Conservation (phyloP, 1,284 basidiomycete genomes). For the Stygiomarasmius scandens region DNA sequence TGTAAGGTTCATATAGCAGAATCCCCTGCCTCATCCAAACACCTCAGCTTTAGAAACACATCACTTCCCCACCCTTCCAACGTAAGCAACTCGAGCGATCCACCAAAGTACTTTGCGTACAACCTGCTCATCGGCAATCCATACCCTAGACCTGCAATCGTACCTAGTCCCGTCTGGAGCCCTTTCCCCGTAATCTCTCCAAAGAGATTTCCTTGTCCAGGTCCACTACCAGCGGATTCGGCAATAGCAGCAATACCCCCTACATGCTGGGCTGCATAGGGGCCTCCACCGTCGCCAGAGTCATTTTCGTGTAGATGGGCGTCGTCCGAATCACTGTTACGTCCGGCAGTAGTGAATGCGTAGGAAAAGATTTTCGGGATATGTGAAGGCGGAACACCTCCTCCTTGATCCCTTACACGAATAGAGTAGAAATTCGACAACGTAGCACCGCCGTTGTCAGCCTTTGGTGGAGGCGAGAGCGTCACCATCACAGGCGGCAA, state of each 20-base stretch:
- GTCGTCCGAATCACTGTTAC: slow-evolving; percentile 34
- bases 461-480: slow-evolving; percentile 58
- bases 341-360: slow-evolving; percentile 85
- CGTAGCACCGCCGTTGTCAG: slow-evolving; percentile 20
- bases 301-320: too few relatives aligned
- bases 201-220: slow-evolving; percentile 64
- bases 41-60: slow-evolving; percentile 74
- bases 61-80: slow-evolving; percentile 85
- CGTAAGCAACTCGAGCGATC: slow-evolving; percentile 74
- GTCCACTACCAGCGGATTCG: slow-evolving; percentile 34
- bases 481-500: slow-evolving; percentile 76
- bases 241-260: slow-evolving; percentile 66
- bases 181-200: slow-evolving; percentile 77
- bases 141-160: slow-evolving; percentile 83
- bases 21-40: slow-evolving; percentile 70
- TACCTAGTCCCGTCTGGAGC: slow-evolving; percentile 71
- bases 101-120: slow-evolving; percentile 82
- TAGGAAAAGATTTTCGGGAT: slow-evolving; percentile 86
- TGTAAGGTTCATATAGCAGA: slow-evolving; percentile 35
- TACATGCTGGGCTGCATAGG: slow-evolving; percentile 73
- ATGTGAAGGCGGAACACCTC: slow-evolving; percentile 76
- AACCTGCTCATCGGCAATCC: slow-evolving; percentile 85
- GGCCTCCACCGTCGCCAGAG: slow-evolving; percentile 55
- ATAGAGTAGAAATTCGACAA: slow-evolving; percentile 64
- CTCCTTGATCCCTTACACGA: slow-evolving; percentile 84